These are phyloP conservation scores for Geranomyces michiganensis DNA, from an alignment of 192 early-diverging fungal species.

Conservation along the genomic window DNA sequence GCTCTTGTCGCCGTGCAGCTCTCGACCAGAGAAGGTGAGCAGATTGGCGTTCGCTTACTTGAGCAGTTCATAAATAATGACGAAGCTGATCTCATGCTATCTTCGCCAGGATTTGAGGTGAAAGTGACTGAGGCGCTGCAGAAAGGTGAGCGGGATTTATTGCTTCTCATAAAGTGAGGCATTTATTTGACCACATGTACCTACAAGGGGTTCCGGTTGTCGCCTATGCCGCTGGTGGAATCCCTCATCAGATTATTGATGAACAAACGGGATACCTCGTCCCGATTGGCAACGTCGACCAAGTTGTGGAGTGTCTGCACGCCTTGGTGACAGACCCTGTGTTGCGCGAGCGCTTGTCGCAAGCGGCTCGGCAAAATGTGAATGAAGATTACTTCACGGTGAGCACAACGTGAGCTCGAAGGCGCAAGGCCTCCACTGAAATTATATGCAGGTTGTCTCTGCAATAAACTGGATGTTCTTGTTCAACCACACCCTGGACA, in stretches of 20 bases:
- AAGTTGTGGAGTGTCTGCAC: constrained; percentile 64
- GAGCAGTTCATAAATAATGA: too few species aligned
- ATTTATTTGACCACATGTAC: too few species aligned
- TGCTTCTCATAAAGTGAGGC: too few species aligned
- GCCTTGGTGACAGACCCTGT: constrained; percentile 59
- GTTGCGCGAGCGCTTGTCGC: constrained; percentile 49
- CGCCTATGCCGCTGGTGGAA: constrained; percentile 69
- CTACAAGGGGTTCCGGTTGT: constrained; percentile 60
- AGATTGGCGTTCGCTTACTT: too few species aligned
- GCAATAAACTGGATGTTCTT: too few species aligned
- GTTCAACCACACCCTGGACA: too few species aligned
- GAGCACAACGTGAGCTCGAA: too few species aligned
- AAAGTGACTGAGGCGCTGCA: constrained; percentile 77
- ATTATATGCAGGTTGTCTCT: too few species aligned
- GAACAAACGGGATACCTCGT: constrained; percentile 71
- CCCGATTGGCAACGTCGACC: constrained; percentile 60
- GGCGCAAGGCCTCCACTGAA: too few species aligned
- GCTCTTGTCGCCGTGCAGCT: constrained; percentile 76
- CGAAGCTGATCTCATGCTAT: too few species aligned
- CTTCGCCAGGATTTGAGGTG: too few species aligned
- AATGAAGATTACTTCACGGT: constrained; percentile 55
- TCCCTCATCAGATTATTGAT: constrained; percentile 77
- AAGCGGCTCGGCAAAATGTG: constrained; percentile 30
- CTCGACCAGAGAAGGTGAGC: constrained; percentile 75
- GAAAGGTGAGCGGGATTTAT: too few species aligned